Percentiles rank a stretch among this genome's conserved stretches.
Evolutionary conservation across 164 flowering plant genomes (phyloP).

Genomic region (Saururus chinensis): DNA sequence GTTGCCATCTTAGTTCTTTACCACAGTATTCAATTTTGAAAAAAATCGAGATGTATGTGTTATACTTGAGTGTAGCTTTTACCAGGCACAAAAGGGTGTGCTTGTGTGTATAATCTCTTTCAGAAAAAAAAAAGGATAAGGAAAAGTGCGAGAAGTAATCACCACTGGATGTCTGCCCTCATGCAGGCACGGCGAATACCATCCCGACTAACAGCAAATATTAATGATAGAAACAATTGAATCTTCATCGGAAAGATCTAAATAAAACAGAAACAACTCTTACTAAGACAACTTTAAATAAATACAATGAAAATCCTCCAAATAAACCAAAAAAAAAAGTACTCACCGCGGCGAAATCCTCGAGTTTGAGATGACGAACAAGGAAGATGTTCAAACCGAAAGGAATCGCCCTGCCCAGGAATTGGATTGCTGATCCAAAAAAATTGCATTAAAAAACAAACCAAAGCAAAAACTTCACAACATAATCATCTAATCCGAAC

Average conservation of each 20-base stretch:
- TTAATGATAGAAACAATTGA: slow-evolving; percentile 76
- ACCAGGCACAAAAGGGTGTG: neutral
- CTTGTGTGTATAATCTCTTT: neutral
- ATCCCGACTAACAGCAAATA: slow-evolving; percentile 88
- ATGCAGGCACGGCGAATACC: slow-evolving; percentile 94
- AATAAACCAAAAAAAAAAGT: no score
- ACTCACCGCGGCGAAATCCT: no score
- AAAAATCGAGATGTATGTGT: neutral
- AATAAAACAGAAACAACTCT: slow-evolving; percentile 5
- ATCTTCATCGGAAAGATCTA: slow-evolving; percentile 88
- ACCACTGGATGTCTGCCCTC: slow-evolving; percentile 70
- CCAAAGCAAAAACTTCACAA: no score
- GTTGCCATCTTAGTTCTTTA: neutral
- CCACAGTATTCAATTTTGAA: neutral
- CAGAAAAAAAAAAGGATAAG: neutral
- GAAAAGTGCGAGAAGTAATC: neutral
- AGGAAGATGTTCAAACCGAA: no score
- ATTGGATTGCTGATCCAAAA: no score
- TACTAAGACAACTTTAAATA: neutral
- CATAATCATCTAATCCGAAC: no score
- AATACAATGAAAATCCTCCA: no score
- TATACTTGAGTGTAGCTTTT: neutral
- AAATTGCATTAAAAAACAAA: no score
- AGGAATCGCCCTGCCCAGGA: no score
- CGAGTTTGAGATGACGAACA: no score